phyloP scores from a whole-genome alignment of 306 rosid genomes.

The Erythrophleum fordii region DNA sequence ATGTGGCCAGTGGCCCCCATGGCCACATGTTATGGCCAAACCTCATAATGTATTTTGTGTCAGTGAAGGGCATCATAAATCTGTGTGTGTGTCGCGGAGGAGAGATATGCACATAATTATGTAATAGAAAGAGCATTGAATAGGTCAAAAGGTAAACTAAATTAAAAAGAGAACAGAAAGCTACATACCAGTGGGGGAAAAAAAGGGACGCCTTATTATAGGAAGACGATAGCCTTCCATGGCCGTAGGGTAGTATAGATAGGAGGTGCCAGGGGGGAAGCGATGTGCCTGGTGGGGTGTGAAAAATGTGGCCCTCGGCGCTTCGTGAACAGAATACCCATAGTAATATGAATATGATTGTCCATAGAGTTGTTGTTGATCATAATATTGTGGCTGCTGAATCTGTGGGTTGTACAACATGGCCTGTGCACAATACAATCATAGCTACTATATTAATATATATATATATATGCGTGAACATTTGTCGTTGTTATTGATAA shows the following conservation, averaged over 20 bases:
- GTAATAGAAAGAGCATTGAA: neutral
- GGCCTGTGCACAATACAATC: conserved; percentile 41
- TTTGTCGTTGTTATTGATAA: neutral
- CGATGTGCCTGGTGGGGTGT: conserved; percentile 42
- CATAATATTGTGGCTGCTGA: conserved; percentile 73
- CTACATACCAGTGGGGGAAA: conserved; percentile 57
- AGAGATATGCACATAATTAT: neutral
- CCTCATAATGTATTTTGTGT: conserved; percentile 30
- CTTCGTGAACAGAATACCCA: conserved; percentile 74
- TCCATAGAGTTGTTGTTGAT: conserved; percentile 77
- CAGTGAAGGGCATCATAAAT: conserved; percentile 35
- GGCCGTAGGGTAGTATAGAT: conserved; percentile 64
- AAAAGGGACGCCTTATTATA: conserved; percentile 46
- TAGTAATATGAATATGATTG: conserved; percentile 71
- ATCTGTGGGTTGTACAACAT: conserved; percentile 64
- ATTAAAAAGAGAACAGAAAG: neutral
- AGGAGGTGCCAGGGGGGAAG: conserved; percentile 50
- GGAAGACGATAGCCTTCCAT: conserved; percentile 46
- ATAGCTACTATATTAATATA: neutral
- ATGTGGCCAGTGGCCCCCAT: no score
- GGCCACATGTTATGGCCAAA: conserved; percentile 41
- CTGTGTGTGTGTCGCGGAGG: neutral
- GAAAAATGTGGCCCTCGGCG: conserved; percentile 62
- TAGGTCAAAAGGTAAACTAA: neutral
- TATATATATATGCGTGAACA: no score